Conservation (phyloP, 2,329 filamentous ascomycete species). For the Nemania abortiva region DNA sequence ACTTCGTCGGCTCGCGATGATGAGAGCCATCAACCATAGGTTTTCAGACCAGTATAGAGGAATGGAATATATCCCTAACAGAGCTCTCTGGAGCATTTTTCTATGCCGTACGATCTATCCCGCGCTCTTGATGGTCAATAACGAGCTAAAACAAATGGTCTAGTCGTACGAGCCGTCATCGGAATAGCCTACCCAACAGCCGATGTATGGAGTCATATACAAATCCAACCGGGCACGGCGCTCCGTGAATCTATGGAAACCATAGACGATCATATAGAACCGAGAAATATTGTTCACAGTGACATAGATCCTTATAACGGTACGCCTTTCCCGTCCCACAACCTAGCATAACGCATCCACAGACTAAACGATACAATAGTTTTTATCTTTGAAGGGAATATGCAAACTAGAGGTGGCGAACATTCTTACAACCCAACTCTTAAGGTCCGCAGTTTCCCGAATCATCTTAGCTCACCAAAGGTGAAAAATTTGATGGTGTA, state of each 20-base stretch:
- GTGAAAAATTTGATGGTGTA: background rate
- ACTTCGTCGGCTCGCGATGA: background rate
- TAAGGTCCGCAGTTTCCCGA: slow-evolving; percentile 15
- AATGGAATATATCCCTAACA: slow-evolving; percentile 31
- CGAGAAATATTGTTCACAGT: slow-evolving; percentile 12
- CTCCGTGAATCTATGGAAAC: too few relatives aligned
- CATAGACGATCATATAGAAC: too few relatives aligned
- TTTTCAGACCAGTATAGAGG: background rate
- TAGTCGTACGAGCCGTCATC: slow-evolving; percentile 27
- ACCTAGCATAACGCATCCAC: background rate
- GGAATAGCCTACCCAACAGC: slow-evolving; percentile 27
- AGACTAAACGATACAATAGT: slow-evolving; percentile 14
- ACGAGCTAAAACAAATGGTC: slow-evolving; percentile 7
- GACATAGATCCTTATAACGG: slow-evolving; percentile 34
- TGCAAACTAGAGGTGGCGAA: too few relatives aligned
- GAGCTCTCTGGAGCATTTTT: slow-evolving; percentile 33
- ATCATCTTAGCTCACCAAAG: background rate
- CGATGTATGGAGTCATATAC: background rate
- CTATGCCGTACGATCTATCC: slow-evolving; percentile 24
- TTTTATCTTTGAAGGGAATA: slow-evolving; percentile 17
- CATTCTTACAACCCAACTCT: slow-evolving; percentile 5
- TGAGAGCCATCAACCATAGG: fast-evolving
- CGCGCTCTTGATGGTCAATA: background rate
- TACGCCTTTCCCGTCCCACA: background rate
- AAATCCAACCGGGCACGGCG: too few relatives aligned